These are phyloP conservation scores for Apophysomyces ossiformis DNA, from an alignment of 371 early-diverging fungal genomes.

Conservation along the genomic window DNA sequence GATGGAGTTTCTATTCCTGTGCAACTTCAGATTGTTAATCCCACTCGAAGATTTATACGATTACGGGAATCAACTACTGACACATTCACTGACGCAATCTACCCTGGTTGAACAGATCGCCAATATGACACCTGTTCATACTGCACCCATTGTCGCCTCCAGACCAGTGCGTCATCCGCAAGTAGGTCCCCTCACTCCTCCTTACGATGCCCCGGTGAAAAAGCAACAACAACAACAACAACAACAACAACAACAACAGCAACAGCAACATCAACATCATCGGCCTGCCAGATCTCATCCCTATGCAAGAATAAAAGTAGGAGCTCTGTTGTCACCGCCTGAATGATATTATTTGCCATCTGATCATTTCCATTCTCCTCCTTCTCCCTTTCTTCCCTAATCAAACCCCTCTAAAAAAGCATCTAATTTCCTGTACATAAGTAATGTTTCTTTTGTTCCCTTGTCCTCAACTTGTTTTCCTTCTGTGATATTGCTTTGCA, in stretches of 20 bases:
- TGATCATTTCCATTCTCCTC: too few species aligned
- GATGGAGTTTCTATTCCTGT: conserved; percentile 79
- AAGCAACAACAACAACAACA: not conserved
- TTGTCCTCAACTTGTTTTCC: too few species aligned
- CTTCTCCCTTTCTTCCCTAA: too few species aligned
- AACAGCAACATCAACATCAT: not conserved
- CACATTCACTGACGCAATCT: conserved; percentile 23
- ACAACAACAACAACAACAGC: too few species aligned
- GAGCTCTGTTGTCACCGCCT: conserved; percentile 6
- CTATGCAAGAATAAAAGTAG: not conserved
- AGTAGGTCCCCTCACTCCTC: conserved; percentile 2
- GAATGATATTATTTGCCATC: not conserved
- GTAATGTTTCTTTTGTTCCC: too few species aligned
- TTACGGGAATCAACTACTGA: conserved; percentile 60
- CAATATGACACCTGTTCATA: conserved; percentile 7
- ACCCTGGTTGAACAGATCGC: not conserved
- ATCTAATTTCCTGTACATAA: too few species aligned
- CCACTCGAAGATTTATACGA: conserved; percentile 64
- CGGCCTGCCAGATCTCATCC: not conserved
- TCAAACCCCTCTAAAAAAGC: too few species aligned
- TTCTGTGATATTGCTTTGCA: too few species aligned
- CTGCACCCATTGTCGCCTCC: not conserved
- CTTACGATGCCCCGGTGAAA: conserved; percentile 1
- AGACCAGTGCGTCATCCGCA: not conserved
- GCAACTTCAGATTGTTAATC: conserved; percentile 75